Evolutionary conservation across 345 rosid species (phyloP), one percentile per base, ranked within the genome.

Genomic region (Eucalyptus camaldulensis): DNA sequence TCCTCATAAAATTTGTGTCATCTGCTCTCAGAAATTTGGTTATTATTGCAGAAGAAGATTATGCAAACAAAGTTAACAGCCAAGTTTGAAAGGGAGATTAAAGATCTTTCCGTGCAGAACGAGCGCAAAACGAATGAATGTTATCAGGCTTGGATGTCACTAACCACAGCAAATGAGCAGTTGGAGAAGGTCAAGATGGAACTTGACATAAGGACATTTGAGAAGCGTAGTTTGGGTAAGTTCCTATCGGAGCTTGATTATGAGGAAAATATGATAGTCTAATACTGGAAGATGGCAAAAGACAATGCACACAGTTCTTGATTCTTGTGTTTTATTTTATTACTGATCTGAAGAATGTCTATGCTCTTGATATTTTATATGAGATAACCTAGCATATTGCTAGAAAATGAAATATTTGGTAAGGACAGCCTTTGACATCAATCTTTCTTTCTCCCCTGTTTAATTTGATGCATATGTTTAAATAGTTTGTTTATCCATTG

Each of bases 131-230:
- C 97, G 62, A 93, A 96, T 91, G 99, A 98, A 94, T 98, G 99
- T 89, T 97, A 95, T 86, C 97, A 98, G 91, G 99, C 99, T 9
- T 98, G 99, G 99, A 97, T 96, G 98, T 96, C 99, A 85, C 91
- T 98, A 88, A 92, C 97, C 89, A 92, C 97, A 47, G 94, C 98
- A 86, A 95, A 93, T 92, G 97, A 95, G 92, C 94, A 93, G 91
- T 94, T 98, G 93, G 96, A 94, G 94, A 95, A 94, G 92, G 96
- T 95, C 89, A 93, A 93, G 90, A 96, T 97, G 98, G 99, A 96
- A 86, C 99, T 97, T 29, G 98, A 97, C 92, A 95, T 91, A 91
- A 96, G 94, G 93, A 94, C 92, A 91, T 96, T 88, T 45, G 93
- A 93, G 92, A 90, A 95, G 80, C 93, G 95, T 89, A 93, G 95